Conservation (phyloP, 768 basidiomycete species). For the Macrocybe gigantea region DNA sequence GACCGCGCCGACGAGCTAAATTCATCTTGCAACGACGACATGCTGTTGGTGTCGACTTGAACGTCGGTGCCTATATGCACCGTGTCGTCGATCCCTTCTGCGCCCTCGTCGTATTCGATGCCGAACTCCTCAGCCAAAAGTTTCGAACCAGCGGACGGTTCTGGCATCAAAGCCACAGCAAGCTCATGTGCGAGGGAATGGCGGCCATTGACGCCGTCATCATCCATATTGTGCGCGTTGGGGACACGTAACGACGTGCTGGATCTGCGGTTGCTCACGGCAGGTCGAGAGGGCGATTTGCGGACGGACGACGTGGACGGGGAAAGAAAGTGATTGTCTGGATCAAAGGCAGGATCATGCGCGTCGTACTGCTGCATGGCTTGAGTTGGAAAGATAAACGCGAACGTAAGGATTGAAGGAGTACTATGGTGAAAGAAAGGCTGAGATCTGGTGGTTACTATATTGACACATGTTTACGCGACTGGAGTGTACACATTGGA, state of each 20-base stretch:
- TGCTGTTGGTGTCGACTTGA: constrained; percentile 18
- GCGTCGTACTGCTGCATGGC: constrained; percentile 27
- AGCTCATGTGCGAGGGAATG: constrained; percentile 85
- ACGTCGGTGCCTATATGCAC: constrained; percentile 22
- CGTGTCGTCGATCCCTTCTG: constrained; percentile 69
- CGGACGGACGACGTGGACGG: constrained; percentile 16
- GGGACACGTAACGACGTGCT: constrained; percentile 43
- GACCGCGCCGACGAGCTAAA: constrained; percentile 22
- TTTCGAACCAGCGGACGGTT: constrained; percentile 72
- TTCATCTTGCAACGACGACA: constrained; percentile 39
- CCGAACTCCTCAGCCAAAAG: constrained; percentile 85
- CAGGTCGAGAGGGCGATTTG: constrained; percentile 30
- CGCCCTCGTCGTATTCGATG: constrained; percentile 84
- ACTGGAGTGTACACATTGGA: no score
- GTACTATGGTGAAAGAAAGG: background rate
- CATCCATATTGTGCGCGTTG: constrained; percentile 25
- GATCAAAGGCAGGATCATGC: constrained; percentile 21
- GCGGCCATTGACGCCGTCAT: constrained; percentile 39
- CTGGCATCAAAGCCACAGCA: constrained; percentile 82
- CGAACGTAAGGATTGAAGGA: no score
- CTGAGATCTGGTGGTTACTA: constrained; percentile 4
- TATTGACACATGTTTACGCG: constrained; percentile 18
- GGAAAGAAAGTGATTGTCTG: constrained; percentile 26
- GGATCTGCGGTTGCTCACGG: constrained; percentile 37
- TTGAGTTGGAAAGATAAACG: background rate